A percentile compares a stretch with the other conserved stretches of the same genome.
These are phyloP conservation scores for Peronospora tabacina DNA, from an alignment of 352 stramenopile genomes.

Conservation along the genomic window DNA sequence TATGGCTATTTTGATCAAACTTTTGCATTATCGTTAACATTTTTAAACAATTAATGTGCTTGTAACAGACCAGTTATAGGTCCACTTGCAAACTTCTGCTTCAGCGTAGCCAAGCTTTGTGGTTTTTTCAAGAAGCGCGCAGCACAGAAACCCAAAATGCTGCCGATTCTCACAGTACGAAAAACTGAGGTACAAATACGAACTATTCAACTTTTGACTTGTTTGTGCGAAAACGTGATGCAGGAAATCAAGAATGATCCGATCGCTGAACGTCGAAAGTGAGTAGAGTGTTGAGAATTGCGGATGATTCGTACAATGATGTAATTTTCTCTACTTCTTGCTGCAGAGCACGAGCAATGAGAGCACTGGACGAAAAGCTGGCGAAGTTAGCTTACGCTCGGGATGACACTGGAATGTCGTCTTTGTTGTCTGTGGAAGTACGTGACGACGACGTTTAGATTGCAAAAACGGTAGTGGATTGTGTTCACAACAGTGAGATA, in stretches of 20 bases:
- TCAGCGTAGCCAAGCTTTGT: slow-evolving; percentile 78
- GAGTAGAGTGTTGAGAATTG: slow-evolving; percentile 15
- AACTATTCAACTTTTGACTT: background rate
- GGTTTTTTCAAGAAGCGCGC: slow-evolving; percentile 79
- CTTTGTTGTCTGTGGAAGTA: slow-evolving; percentile 28
- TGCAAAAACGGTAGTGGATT: background rate
- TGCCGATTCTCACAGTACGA: slow-evolving; percentile 57
- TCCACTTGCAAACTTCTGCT: slow-evolving; percentile 68
- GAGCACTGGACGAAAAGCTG: slow-evolving; percentile 82
- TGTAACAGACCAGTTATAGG: slow-evolving; percentile 45
- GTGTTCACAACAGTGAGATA: slow-evolving; percentile 4
- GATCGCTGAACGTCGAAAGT: slow-evolving; percentile 85
- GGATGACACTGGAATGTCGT: slow-evolving; percentile 23
- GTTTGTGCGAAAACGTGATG: background rate
- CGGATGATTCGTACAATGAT: background rate
- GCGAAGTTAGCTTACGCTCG: slow-evolving; percentile 61
- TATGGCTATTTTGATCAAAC: background rate
- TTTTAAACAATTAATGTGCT: slow-evolving; percentile 1
- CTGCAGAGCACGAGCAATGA: slow-evolving; percentile 73
- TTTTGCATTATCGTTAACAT: slow-evolving; percentile 4
- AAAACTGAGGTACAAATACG: background rate
- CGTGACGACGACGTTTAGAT: slow-evolving; percentile 25
- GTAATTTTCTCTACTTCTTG: background rate
- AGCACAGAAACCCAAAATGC: slow-evolving; percentile 44
- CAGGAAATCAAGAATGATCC: slow-evolving; percentile 58